phyloP scores from a whole-genome alignment of 768 basidiomycete species.

The Hygrophorus pudorinus region DNA sequence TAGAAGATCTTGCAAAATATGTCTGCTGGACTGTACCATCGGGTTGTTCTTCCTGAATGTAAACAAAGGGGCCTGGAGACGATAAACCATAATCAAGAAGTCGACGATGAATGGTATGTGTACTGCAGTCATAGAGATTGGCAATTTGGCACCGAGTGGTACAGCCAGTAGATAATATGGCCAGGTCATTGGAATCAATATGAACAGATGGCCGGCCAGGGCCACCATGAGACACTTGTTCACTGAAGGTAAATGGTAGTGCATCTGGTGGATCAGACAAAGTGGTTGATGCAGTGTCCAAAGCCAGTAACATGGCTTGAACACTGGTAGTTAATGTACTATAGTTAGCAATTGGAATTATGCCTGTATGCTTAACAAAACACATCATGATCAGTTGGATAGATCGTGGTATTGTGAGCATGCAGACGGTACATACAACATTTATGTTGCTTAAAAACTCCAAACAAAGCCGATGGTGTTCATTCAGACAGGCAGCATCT shows the following conservation, averaged over 20 bases:
- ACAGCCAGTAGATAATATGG: slow-evolving; percentile 9
- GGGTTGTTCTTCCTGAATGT: neutral
- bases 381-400: neutral
- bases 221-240: slow-evolving; percentile 10
- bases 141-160: slow-evolving; percentile 10
- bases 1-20: slow-evolving; percentile 4
- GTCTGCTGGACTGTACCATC: slow-evolving; percentile 10
- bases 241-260: neutral
- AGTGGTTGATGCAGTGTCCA: slow-evolving; percentile 1
- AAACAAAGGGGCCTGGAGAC: slow-evolving; percentile 12
- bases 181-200: slow-evolving; percentile 17
- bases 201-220: slow-evolving; percentile 17
- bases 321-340: neutral
- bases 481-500: neutral
- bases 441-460: neutral
- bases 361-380: neutral
- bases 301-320: slow-evolving; percentile 1
- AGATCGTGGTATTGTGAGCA: neutral
- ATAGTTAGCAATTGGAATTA: neutral
- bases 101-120: slow-evolving; percentile 12
- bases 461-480: neutral
- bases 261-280: slow-evolving; percentile 5
- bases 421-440: neutral
- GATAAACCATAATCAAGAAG: slow-evolving; percentile 14
- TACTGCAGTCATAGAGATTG: slow-evolving; percentile 6